Evolutionary conservation across 306 rosid genomes (phyloP), one percentile per base, ranked within the genome.

Genomic region (Morella rubra): DNA sequence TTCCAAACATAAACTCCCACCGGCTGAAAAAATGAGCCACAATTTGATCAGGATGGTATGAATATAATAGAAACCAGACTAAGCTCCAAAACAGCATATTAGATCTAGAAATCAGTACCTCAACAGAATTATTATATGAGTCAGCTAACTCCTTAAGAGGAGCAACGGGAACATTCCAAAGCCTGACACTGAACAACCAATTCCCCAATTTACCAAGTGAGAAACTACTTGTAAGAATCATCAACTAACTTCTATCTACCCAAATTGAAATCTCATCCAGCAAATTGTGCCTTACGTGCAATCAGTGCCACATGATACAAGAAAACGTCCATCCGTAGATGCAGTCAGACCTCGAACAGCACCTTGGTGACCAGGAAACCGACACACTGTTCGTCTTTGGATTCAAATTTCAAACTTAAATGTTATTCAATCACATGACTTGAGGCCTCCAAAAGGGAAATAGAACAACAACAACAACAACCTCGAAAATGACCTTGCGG

Each of bases 291-390:
- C 91, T 88, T 88, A 95, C 99, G 80, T 85, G 91, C 88, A 83
- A 91, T 95, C 97, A 56, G 93, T 87, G 76, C 99, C 97, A 81
- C 99, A 95, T 67, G 99, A 95, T 76, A 95, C 88, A 73, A 95
- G 90, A 77, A 87, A 74, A 50, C 51, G 82, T 49, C 97, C 99
- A 89, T 95, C 96, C 13, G 93, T 85, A 71, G 96, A 89, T 68
- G 65, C 88, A 16, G 97, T 84, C 69, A 92, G 69, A 78, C 99
- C 99, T 80, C 85, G 87, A 20, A 92, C 97, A 32, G 97, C 92
- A 82, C 97, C 96, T 87, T 69, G 92, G 81, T 95, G 99, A 53
- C 99, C 99, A 82, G 92, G 93, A 90, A 95, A 95, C 76, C 79
- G 90, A 75, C 85, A 79, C 78, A 92, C 82, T 3, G 97, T 92